A percentile compares a stretch with the other conserved stretches of the same genome.
phyloP scores from a whole-genome alignment of 2,329 filamentous ascomycete genomes.

The Venturia oleaginea region DNA sequence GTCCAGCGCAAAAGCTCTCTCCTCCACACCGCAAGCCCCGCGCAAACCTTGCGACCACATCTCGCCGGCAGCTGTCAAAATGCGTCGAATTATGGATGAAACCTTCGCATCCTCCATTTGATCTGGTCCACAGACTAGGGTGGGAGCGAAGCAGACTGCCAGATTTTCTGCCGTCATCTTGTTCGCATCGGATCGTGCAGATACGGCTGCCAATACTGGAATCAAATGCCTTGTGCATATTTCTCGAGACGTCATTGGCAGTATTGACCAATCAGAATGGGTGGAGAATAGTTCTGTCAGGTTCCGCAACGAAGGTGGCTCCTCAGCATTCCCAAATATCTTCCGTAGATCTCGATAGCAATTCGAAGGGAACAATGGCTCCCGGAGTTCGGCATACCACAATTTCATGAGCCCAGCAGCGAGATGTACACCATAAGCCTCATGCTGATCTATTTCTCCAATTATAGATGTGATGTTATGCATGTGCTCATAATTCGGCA shows the following conservation, averaged over 20 bases:
- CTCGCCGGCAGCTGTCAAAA: slow-evolving; percentile 40
- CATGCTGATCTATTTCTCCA: slow-evolving; percentile 37
- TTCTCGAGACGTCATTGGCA: slow-evolving; percentile 37
- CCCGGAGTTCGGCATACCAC: slow-evolving; percentile 45
- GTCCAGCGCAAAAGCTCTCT: slow-evolving; percentile 29
- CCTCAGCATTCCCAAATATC: slow-evolving; percentile 32
- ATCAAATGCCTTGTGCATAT: slow-evolving; percentile 43
- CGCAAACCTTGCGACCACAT: slow-evolving; percentile 33
- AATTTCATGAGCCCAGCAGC: slow-evolving; percentile 46
- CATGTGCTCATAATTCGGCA: slow-evolving; percentile 25
- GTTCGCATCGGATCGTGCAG: slow-evolving; percentile 38
- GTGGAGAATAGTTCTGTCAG: slow-evolving; percentile 38
- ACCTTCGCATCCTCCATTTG: slow-evolving; percentile 47
- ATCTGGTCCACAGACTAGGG: slow-evolving; percentile 43
- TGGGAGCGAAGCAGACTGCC: slow-evolving; percentile 45
- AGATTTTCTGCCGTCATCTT: slow-evolving; percentile 48
- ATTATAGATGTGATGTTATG: slow-evolving; percentile 33
- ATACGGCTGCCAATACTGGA: slow-evolving; percentile 40
- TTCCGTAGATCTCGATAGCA: slow-evolving; percentile 39
- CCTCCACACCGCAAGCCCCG: slow-evolving; percentile 32
- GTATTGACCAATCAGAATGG: slow-evolving; percentile 36
- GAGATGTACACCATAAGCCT: slow-evolving; percentile 45
- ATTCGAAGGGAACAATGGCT: slow-evolving; percentile 42
- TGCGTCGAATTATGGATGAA: slow-evolving; percentile 40
- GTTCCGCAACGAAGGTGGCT: slow-evolving; percentile 31